phyloP scores from a whole-genome alignment of 2,329 filamentous ascomycete species.

The Talaromyces piceae region DNA sequence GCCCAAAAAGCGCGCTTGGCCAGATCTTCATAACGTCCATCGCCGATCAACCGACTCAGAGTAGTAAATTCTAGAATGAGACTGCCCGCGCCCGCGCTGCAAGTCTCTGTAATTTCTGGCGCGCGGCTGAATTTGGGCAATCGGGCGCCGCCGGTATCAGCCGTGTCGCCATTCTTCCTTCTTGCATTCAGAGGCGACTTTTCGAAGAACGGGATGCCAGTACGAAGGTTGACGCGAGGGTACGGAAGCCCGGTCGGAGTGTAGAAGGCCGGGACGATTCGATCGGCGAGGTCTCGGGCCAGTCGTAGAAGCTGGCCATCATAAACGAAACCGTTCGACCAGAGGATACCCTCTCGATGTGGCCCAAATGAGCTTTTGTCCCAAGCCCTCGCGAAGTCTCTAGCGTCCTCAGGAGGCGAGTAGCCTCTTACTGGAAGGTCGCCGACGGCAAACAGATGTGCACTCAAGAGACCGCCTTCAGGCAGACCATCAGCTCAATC shows the following conservation, averaged over 20 bases:
- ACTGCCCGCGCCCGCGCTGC: constrained; percentile 93
- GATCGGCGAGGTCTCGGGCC: constrained; percentile 73
- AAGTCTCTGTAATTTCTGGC: constrained; percentile 85
- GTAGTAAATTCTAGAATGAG: constrained; percentile 89
- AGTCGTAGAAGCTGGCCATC: constrained; percentile 86
- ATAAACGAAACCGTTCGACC: constrained; percentile 73
- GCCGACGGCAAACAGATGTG: constrained; percentile 86
- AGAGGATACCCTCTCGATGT: constrained; percentile 46
- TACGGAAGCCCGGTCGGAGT: constrained; percentile 89
- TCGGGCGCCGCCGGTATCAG: constrained; percentile 32
- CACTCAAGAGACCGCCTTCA: constrained; percentile 73
- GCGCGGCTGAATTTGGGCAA: constrained; percentile 21
- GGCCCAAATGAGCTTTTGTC: constrained; percentile 24
- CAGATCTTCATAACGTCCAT: constrained; percentile 77
- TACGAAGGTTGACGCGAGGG: constrained; percentile 81
- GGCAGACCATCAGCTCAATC: neutral
- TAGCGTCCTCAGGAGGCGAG: constrained; percentile 40
- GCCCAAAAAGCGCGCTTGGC: constrained; percentile 95
- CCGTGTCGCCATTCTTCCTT: constrained; percentile 39
- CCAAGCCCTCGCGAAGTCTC: constrained; percentile 34
- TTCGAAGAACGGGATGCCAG: constrained; percentile 85
- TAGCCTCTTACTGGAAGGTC: constrained; percentile 83
- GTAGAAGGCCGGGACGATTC: constrained; percentile 85
- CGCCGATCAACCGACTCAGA: constrained; percentile 78
- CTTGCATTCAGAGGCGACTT: constrained; percentile 68